Base-by-base conservation (phyloP, 768 basidiomycete species). In the Goffeauzyma gilvescens region DNA sequence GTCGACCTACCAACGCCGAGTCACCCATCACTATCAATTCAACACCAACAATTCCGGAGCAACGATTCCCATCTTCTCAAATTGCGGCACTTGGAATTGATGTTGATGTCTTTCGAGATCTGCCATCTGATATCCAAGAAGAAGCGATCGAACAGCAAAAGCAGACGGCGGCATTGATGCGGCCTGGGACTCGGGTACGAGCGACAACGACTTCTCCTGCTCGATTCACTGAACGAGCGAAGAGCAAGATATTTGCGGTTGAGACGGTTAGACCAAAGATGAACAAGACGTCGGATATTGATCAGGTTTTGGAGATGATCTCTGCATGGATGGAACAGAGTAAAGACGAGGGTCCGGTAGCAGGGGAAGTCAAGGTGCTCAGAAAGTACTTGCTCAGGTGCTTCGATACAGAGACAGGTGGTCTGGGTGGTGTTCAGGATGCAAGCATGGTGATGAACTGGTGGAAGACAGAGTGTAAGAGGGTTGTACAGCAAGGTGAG, bases 361-460 rank as follows among this genome's bases (percentile, higher is more conserved):
- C 67, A 50, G 74, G 71, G 58, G 87, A 93, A 51, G 68, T 85
- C 2, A 74, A 77, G 18, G 78, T 74, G 51, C 76, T 95, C 42
- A 68, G 71, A 14, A 76, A 72, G 44, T 90, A 75, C 55, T 64
- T 90, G 35, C 66, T 79, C 37, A 72, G 74, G 50, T 75, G 73
- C 44, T 73, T 79, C 26, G 75, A 78, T 72, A 54, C 89, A 79
- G 81, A 87, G 84, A 86, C 61, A 75, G 49, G 69, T 78, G 24
- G 57, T 87, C 21, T 59, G 84, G 48, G 42, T 30, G 48, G 54
- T 43, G 14, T 49, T n/a, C 42, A 47, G 62, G 72, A 54, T 85
- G 78, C 72, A 72, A 68, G 9, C 62, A 66, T 3, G 71, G 71
- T 42, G 78, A 81, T 60, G 52, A 63, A 43, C 59, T 41, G 34